phyloP scores from a whole-genome alignment of 768 basidiomycete species.

The Rhizopogon sp. region DNA sequence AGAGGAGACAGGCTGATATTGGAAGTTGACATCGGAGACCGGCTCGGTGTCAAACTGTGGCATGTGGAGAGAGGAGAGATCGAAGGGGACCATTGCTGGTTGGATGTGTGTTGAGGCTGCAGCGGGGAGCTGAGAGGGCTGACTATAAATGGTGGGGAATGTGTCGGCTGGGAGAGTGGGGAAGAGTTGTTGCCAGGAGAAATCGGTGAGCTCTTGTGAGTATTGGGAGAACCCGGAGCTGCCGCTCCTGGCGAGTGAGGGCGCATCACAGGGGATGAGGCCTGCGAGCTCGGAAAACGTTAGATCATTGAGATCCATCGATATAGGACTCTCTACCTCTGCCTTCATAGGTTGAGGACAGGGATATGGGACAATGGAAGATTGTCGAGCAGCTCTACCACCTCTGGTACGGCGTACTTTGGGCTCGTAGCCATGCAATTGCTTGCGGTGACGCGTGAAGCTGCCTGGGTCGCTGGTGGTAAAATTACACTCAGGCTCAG shows the following conservation, averaged over 20 bases:
- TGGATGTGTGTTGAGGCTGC: neutral
- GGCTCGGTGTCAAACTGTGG: neutral
- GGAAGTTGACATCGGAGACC: neutral
- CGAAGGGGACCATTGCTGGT: neutral
- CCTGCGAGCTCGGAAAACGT: neutral
- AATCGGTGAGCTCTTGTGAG: neutral
- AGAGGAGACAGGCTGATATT: neutral
- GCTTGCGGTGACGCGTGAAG: constrained; percentile 17
- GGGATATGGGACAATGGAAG: constrained; percentile 4
- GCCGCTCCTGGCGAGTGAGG: neutral
- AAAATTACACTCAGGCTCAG: constrained; percentile 10
- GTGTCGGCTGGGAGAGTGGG: neutral
- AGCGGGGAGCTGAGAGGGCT: neutral
- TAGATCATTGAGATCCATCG: neutral
- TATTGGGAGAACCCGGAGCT: neutral
- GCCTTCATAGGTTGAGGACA: neutral
- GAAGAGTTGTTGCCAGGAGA: neutral
- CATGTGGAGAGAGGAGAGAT: neutral
- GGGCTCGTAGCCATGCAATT: constrained; percentile 13
- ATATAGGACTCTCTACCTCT: neutral
- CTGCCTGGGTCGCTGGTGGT: constrained; percentile 14
- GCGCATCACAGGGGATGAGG: neutral
- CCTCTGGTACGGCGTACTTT: neutral
- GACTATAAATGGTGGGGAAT: neutral
- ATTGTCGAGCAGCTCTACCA: neutral